phyloP scores from a whole-genome alignment of 371 early-diverging fungal genomes.

The Blastocladiella emersonii region DNA sequence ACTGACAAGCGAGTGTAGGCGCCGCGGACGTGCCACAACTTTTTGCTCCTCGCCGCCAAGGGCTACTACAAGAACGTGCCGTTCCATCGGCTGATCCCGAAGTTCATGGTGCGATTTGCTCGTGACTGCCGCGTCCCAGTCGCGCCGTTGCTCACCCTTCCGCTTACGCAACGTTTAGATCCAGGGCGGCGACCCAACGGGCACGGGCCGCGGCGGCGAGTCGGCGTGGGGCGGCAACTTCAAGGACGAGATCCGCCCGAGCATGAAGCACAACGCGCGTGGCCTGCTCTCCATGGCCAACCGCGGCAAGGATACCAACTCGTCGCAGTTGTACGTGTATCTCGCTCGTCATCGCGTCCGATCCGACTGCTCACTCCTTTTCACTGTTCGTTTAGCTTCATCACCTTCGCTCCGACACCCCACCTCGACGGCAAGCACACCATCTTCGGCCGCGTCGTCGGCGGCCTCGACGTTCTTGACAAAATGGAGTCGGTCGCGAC shows the following conservation, averaged over 20 bases:
- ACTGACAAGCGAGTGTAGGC: too few relatives aligned
- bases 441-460: slow-evolving; percentile 73
- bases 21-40: slow-evolving; percentile 82
- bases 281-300: slow-evolving; percentile 81
- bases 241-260: slow-evolving; percentile 59
- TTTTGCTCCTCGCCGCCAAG: slow-evolving; percentile 63
- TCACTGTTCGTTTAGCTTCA: slow-evolving; percentile 39
- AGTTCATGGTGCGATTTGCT: slow-evolving; percentile 57
- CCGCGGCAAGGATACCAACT: slow-evolving; percentile 68
- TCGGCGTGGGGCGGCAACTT: slow-evolving; percentile 69
- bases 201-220: slow-evolving; percentile 78
- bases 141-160: too few relatives aligned
- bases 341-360: neutral
- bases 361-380: neutral
- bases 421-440: slow-evolving; percentile 88
- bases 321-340: slow-evolving; percentile 71
- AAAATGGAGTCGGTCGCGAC: slow-evolving; percentile 69
- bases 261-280: slow-evolving; percentile 55
- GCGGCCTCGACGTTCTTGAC: slow-evolving; percentile 64
- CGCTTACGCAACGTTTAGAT: slow-evolving; percentile 26
- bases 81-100: slow-evolving; percentile 80
- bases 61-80: slow-evolving; percentile 65
- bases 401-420: slow-evolving; percentile 59
- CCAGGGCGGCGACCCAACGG: slow-evolving; percentile 91
- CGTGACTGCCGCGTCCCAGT: too few relatives aligned